A percentile compares a stretch with the other conserved stretches of the same genome.
These are phyloP conservation scores for Citrus medica DNA, from an alignment of 345 rosid species.

Conservation along the genomic window DNA sequence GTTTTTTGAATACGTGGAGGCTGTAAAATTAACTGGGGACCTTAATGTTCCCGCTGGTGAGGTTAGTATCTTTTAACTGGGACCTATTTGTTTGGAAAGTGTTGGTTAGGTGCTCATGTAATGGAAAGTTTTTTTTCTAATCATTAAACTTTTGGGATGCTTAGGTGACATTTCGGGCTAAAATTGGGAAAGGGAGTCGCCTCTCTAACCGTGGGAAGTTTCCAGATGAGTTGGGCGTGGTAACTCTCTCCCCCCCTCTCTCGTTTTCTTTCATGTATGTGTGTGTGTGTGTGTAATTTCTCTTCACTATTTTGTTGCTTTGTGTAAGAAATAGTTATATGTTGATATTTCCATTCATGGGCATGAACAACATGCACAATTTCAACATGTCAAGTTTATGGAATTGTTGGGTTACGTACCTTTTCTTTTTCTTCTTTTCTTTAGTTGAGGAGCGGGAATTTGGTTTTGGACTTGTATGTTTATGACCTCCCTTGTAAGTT, in stretches of 20 bases:
- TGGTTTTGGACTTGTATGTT: not conserved
- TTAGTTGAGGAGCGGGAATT: not conserved
- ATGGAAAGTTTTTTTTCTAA: conserved; percentile 10
- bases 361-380: not conserved
- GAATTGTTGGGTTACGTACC: not conserved
- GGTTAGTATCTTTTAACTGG: conserved; percentile 38
- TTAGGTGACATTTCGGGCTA: conserved; percentile 98
- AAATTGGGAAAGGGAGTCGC: conserved; percentile 71
- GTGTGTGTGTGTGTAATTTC: not conserved
- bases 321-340: not conserved
- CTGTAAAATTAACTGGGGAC: conserved; percentile 97
- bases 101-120: not conserved
- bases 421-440: not conserved
- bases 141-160: conserved; percentile 15
- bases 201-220: conserved; percentile 55
- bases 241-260: conserved; percentile 25
- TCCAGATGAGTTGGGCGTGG: conserved; percentile 96
- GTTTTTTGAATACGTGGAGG: conserved; percentile 93
- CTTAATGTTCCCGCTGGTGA: conserved; percentile 97
- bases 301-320: not conserved
- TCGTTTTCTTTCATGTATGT: too few relatives aligned
- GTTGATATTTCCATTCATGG: not conserved
- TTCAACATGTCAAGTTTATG: too few relatives aligned
- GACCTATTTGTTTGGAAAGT: not conserved
- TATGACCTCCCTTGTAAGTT: not conserved